Conservation (phyloP, 495 filamentous ascomycete species). For the Cenococcum geophilum region DNA sequence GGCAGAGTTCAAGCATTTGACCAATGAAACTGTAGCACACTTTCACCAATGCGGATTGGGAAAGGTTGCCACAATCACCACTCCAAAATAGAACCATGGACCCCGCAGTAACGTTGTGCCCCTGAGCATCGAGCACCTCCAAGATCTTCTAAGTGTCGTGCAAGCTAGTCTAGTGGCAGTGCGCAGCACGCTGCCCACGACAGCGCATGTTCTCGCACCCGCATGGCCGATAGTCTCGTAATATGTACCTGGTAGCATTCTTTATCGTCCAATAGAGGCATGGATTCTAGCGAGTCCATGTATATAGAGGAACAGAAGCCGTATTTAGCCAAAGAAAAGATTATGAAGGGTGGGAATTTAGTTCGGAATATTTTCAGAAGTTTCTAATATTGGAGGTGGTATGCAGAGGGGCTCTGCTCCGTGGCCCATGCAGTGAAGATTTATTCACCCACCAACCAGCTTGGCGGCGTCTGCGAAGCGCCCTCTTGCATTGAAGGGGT, state of each 20-base stretch:
- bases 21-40: too few species aligned
- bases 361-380: neutral
- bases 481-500: neutral
- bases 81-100: too few species aligned
- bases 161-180: neutral
- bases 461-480: neutral
- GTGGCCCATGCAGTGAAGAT: neutral
- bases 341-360: neutral
- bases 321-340: neutral
- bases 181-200: neutral
- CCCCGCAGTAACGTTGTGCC: too few species aligned
- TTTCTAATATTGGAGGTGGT: neutral
- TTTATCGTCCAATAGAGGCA: neutral
- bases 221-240: neutral
- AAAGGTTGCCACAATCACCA: too few species aligned
- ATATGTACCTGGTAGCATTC: neutral
- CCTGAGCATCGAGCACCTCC: too few species aligned
- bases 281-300: neutral
- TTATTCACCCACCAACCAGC: neutral
- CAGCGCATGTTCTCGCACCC: neutral
- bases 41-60: too few species aligned
- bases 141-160: too few species aligned
- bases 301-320: neutral
- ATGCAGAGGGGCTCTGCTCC: conserved; percentile 8
- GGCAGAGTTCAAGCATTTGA: too few species aligned